phyloP scores from a whole-genome alignment of 176 grass and related monocot genomes.

The Bothriochloa decipiens region DNA sequence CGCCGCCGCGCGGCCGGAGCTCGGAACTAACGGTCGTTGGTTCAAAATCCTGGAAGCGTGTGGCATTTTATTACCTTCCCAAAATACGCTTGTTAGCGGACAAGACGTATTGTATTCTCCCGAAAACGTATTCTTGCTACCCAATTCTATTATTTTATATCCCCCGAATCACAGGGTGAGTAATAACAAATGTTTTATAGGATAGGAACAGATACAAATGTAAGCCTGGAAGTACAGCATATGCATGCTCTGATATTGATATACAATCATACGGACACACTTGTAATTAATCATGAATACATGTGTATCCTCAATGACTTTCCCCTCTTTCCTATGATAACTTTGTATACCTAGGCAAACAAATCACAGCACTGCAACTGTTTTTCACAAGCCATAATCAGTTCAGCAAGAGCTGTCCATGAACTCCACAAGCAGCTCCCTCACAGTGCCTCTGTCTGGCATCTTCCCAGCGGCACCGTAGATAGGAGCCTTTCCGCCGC shows the following conservation, averaged over 20 bases:
- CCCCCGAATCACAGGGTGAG: background rate
- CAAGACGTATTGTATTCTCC: background rate
- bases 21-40: background rate
- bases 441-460: constrained; percentile 93
- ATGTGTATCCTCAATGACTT: background rate
- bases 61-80: background rate
- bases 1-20: background rate
- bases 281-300: background rate
- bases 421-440: constrained; percentile 88
- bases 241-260: constrained; percentile 24
- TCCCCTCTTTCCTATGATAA: background rate
- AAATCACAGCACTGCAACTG: constrained; percentile 7
- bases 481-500: constrained; percentile 75
- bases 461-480: constrained; percentile 96
- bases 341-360: constrained; percentile 3
- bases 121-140: background rate
- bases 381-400: constrained; percentile 2
- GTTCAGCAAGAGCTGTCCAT: constrained; percentile 86
- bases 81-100: background rate
- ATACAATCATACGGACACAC: constrained; percentile 10
- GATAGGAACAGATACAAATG: constrained; percentile 23
- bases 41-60: constrained; percentile 11
- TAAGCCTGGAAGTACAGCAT: background rate
- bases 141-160: background rate
- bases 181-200: constrained; percentile 22